phyloP scores from a whole-genome alignment of 169 alveolate genomes.

The Babesia sp. region DNA sequence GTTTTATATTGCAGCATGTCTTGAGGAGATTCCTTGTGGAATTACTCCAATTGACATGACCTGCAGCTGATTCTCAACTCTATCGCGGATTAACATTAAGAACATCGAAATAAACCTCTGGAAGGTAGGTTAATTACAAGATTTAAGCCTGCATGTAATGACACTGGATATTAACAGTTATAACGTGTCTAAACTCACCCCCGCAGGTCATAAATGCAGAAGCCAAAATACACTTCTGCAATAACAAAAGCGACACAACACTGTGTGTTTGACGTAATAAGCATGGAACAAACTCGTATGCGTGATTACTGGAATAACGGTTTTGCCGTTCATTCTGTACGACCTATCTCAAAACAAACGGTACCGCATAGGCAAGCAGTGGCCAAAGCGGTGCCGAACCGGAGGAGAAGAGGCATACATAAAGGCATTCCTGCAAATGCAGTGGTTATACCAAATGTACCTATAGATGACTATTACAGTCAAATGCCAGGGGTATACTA shows the following conservation, averaged over 20 bases:
- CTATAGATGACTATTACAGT: slow-evolving; percentile 56
- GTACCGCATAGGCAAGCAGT: not conserved
- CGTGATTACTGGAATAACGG: not conserved
- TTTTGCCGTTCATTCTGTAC: too few relatives aligned
- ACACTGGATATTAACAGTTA: not conserved
- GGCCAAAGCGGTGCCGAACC: slow-evolving; percentile 2
- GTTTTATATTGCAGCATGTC: not conserved
- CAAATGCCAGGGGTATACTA: slow-evolving; percentile 63
- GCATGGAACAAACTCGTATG: not conserved
- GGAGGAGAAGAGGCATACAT: slow-evolving; percentile 6
- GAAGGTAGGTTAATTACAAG: too few relatives aligned
- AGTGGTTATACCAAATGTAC: slow-evolving; percentile 35
- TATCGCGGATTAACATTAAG: not conserved
- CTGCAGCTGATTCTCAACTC: not conserved
- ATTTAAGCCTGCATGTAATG: too few relatives aligned
- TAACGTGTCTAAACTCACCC: not conserved
- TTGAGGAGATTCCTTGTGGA: slow-evolving; percentile 43
- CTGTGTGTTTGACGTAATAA: slow-evolving; percentile 8
- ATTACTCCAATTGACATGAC: slow-evolving; percentile 22
- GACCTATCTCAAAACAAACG: not conserved
- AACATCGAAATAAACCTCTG: too few relatives aligned
- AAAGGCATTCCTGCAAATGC: slow-evolving; percentile 38
- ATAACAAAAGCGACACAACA: not conserved
- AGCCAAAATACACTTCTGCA: not conserved
- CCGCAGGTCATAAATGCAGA: not conserved